These are phyloP conservation scores for Neofusicoccum ribis DNA, from an alignment of 2,329 filamentous ascomycete species.

Conservation along the genomic window DNA sequence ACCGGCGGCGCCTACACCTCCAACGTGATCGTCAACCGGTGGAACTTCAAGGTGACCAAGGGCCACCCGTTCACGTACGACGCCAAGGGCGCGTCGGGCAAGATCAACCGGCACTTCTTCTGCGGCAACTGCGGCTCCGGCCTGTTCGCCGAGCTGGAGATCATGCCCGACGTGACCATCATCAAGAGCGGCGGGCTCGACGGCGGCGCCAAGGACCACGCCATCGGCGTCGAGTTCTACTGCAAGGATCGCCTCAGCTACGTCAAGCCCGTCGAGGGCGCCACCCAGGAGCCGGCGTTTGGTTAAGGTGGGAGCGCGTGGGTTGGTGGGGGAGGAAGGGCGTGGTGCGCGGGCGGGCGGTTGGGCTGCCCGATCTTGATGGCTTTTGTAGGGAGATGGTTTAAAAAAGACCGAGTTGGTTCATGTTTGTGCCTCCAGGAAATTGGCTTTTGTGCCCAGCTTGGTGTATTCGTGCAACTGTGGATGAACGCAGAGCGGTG, in stretches of 20 bases:
- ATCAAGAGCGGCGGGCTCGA: constrained; percentile 57
- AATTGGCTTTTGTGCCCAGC: no score
- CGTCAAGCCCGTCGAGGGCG: constrained; percentile 44
- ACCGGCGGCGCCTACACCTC: constrained; percentile 57
- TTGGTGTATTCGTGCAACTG: no score
- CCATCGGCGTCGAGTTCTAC: constrained; percentile 56
- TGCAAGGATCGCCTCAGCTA: constrained; percentile 52
- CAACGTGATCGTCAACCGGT: constrained; percentile 53
- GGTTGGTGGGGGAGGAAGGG: no score
- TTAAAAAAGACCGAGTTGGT: no score
- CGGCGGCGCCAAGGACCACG: constrained; percentile 47
- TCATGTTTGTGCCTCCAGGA: no score
- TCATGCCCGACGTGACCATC: constrained; percentile 53
- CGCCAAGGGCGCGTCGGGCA: constrained; percentile 50
- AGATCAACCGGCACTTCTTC: constrained; percentile 59
- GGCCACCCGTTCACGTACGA: constrained; percentile 53
- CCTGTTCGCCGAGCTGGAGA: constrained; percentile 39
- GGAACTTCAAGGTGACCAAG: constrained; percentile 51
- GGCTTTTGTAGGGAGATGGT: no score
- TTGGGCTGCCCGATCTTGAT: no score
- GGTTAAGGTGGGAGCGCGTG: neutral
- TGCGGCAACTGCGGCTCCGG: constrained; percentile 53
- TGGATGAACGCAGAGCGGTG: no score
- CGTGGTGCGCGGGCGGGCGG: no score
- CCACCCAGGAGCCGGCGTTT: constrained; percentile 49